A percentile compares a stretch with the other conserved stretches of the same genome.
Evolutionary conservation across 2,329 filamentous ascomycete genomes (phyloP).

Genomic region (Penicillium crustosum): DNA sequence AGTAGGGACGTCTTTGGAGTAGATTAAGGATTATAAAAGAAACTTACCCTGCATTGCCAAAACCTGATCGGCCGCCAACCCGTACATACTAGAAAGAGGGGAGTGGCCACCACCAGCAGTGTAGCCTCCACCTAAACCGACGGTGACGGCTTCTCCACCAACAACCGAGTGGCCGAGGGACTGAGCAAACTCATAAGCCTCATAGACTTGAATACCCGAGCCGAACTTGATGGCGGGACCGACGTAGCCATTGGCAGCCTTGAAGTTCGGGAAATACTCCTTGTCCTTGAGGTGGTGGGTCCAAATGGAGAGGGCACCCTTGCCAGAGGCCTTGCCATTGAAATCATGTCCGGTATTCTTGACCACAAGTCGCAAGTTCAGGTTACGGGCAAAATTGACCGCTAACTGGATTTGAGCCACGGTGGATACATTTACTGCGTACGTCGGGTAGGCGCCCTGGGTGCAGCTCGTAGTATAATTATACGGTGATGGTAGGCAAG

Average conservation of each 20-base stretch:
- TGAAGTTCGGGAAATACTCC: constrained; percentile 34
- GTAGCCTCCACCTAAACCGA: constrained; percentile 51
- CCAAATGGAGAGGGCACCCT: constrained; percentile 42
- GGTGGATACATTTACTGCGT: constrained; percentile 34
- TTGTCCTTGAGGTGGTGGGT: constrained; percentile 26
- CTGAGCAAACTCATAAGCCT: constrained; percentile 50
- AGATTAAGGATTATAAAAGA: too few species aligned
- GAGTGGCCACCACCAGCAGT: constrained; percentile 48
- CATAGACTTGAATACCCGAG: constrained; percentile 52
- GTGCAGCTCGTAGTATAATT: constrained; percentile 24
- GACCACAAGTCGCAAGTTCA: constrained; percentile 33
- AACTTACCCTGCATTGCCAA: constrained; percentile 45
- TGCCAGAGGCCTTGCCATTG: constrained; percentile 57
- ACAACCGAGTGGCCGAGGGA: constrained; percentile 50
- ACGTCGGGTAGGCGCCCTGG: constrained; percentile 28
- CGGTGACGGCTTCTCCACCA: constrained; percentile 53
- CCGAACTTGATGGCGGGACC: constrained; percentile 55
- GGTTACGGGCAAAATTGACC: constrained; percentile 20
- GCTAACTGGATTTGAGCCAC: constrained; percentile 35
- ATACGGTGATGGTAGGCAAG: constrained; percentile 18
- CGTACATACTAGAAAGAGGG: constrained; percentile 48
- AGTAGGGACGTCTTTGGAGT: not conserved
- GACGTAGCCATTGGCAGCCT: constrained; percentile 42
- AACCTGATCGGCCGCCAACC: constrained; percentile 58
- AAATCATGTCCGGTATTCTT: constrained; percentile 51